Evolutionary conservation across 176 grass and related monocot genomes (phyloP).

Genomic region (Metroxylon sagu): DNA sequence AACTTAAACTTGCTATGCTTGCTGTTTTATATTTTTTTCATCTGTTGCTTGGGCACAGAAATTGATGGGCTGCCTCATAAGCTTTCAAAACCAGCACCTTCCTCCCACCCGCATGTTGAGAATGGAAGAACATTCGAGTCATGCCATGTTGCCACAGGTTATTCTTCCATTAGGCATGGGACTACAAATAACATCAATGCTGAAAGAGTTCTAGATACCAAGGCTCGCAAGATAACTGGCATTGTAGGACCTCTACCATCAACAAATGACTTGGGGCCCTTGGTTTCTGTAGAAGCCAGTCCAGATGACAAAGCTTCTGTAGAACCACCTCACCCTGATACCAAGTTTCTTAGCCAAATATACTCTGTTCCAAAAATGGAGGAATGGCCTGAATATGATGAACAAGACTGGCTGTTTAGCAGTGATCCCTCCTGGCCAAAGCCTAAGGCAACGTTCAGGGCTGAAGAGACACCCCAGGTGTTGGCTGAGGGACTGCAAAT

Average conservation of each 20-base stretch:
- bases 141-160: slow-evolving; percentile 51
- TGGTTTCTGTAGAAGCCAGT: slow-evolving; percentile 23
- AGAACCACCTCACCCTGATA: slow-evolving; percentile 39
- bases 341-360: slow-evolving; percentile 49
- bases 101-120: not conserved
- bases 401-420: slow-evolving; percentile 35
- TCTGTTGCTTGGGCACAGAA: slow-evolving; percentile 57
- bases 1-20: not conserved
- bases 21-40: slow-evolving; percentile 41
- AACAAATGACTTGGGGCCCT: slow-evolving; percentile 8
- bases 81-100: slow-evolving; percentile 37
- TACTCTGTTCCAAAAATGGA: slow-evolving; percentile 58
- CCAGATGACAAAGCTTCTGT: slow-evolving; percentile 19
- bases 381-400: slow-evolving; percentile 38
- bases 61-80: slow-evolving; percentile 46
- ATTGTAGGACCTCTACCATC: slow-evolving; percentile 30
- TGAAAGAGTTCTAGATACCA: slow-evolving; percentile 27
- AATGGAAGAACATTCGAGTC: slow-evolving; percentile 29
- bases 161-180: slow-evolving; percentile 42
- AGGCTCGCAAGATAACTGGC: slow-evolving; percentile 43
- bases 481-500: slow-evolving; percentile 45
- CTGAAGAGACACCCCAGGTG: slow-evolving; percentile 23
- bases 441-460: slow-evolving; percentile 1
- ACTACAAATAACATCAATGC: slow-evolving; percentile 7
- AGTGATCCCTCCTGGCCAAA: slow-evolving; percentile 15